Percentiles rank a stretch among this genome's conserved stretches.
phyloP scores from a whole-genome alignment of 352 stramenopile species.

The Phytophthora macrochlamydospora region DNA sequence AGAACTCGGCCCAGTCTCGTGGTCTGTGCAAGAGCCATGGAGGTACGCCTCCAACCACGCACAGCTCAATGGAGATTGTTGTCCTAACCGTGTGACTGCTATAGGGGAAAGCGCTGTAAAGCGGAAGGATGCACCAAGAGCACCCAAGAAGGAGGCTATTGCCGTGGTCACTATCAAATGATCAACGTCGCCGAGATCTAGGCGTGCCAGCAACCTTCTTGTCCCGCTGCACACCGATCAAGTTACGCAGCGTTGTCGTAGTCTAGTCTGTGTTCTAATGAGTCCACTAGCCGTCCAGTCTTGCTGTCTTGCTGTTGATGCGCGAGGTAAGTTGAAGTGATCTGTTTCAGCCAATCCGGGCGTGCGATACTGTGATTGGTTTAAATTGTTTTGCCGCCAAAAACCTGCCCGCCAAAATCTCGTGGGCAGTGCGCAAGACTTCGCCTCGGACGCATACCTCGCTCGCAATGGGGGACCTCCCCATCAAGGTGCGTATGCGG shows the following conservation, averaged over 20 bases:
- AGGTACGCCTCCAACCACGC: constrained; percentile 36
- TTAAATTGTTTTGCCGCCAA: constrained; percentile 5
- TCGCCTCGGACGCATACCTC: constrained; percentile 15
- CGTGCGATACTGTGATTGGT: constrained; percentile 18
- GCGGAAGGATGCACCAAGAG: constrained; percentile 66
- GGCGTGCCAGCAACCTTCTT: no score
- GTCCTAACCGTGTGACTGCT: no score
- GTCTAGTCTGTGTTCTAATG: no score
- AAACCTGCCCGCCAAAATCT: constrained; percentile 37
- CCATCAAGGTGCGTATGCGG: constrained; percentile 28
- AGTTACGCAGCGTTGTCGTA: no score
- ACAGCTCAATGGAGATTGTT: neutral
- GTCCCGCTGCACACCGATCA: no score
- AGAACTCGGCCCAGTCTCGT: constrained; percentile 82
- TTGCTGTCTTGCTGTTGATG: no score
- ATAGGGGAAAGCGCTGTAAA: constrained; percentile 64
- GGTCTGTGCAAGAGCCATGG: constrained; percentile 88
- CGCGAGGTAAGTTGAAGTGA: constrained; percentile 22
- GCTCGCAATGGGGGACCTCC: constrained; percentile 32
- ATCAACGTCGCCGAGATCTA: neutral
- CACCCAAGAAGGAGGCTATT: constrained; percentile 73
- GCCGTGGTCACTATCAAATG: constrained; percentile 45
- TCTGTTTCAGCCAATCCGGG: constrained; percentile 5
- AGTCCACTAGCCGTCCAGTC: no score
- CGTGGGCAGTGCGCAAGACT: constrained; percentile 2